Percentiles rank a stretch among this genome's conserved stretches.
phyloP scores from a whole-genome alignment of 164 flowering plant genomes.

The Vitis labrusca region DNA sequence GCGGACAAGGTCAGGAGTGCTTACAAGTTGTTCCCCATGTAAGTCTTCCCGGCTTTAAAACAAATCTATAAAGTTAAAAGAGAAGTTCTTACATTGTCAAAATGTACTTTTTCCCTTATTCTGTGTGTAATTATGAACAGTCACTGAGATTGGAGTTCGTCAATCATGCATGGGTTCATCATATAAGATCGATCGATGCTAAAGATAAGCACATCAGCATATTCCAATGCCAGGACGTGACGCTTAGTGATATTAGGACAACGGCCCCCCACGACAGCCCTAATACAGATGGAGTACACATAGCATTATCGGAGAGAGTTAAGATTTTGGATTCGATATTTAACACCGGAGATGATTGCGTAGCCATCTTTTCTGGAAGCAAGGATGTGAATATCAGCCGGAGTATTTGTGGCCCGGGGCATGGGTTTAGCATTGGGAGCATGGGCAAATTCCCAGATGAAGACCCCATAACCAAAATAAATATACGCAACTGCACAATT shows the following conservation, averaged over 20 bases:
- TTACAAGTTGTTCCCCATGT: constrained; percentile 19
- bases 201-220: constrained; percentile 21
- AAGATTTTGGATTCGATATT: constrained; percentile 19
- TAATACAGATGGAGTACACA: constrained; percentile 62
- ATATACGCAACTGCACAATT: constrained; percentile 15
- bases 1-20: constrained; percentile 20
- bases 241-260: constrained; percentile 9
- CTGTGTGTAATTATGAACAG: constrained; percentile 5
- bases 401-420: constrained; percentile 22
- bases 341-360: constrained; percentile 57
- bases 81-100: no score
- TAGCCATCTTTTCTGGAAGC: not conserved
- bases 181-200: constrained; percentile 23
- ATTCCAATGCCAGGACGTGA: constrained; percentile 14
- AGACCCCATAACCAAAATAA: constrained; percentile 5
- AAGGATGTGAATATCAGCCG: not conserved
- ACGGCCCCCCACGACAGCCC: constrained; percentile 39
- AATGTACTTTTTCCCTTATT: no score
- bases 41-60: constrained; percentile 1
- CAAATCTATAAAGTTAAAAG: no score
- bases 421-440: constrained; percentile 30
- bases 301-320: constrained; percentile 23
- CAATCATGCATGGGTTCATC: constrained; percentile 10
- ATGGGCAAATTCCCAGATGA: constrained; percentile 14
- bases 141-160: constrained; percentile 25